Conservation (phyloP, 2,329 filamentous ascomycete species). For the Berkeleyomyces basicola region DNA sequence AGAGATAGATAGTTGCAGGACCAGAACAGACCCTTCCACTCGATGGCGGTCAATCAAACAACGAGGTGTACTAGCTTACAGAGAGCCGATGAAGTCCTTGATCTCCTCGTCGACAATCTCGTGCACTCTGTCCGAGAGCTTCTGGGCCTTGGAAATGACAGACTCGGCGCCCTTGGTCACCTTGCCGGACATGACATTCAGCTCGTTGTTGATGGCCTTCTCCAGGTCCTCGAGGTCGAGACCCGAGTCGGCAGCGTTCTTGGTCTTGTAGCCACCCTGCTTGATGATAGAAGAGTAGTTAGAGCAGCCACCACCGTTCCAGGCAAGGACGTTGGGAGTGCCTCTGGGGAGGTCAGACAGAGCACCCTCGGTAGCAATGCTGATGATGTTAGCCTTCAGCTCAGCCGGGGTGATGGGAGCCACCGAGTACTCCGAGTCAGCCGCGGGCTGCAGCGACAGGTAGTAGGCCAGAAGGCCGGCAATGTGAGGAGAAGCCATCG, state of each 20-base stretch:
- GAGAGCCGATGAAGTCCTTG: conserved; percentile 28
- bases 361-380: conserved; percentile 60
- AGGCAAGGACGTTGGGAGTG: conserved; percentile 90
- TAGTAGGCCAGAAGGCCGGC: conserved; percentile 94
- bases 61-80: background rate
- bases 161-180: conserved; percentile 37
- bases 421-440: conserved; percentile 81
- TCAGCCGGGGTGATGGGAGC: conserved; percentile 80
- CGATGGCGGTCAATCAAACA: background rate
- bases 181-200: conserved; percentile 43
- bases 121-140: conserved; percentile 47
- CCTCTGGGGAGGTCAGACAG: conserved; percentile 69
- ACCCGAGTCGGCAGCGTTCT: conserved; percentile 28
- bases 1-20: background rate
- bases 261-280: conserved; percentile 51
- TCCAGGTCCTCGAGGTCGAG: conserved; percentile 41
- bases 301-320: conserved; percentile 90
- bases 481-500: conserved; percentile 97
- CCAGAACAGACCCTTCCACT: no score
- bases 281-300: conserved; percentile 78
- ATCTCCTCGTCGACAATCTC: conserved; percentile 45
- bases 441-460: conserved; percentile 82
- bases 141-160: conserved; percentile 39
- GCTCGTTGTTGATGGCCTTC: conserved; percentile 40
- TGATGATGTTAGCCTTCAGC: conserved; percentile 78